Evolutionary conservation across 768 basidiomycete genomes (phyloP), one percentile per base, ranked within the genome.

Genomic region (Nidularia sp.): DNA sequence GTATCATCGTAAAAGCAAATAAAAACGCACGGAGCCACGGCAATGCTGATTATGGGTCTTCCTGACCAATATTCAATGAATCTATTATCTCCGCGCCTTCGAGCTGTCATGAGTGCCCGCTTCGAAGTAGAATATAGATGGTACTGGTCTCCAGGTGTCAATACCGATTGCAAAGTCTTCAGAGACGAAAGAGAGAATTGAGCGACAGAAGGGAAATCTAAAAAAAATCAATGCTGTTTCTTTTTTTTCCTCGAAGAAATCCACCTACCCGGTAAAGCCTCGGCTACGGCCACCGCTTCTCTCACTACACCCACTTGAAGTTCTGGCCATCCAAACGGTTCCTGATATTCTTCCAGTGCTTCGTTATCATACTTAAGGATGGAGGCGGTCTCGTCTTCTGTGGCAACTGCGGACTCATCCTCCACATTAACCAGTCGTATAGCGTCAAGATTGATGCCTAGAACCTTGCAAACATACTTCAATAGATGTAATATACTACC

Each of bases 231-330:
- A 13, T 44, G 12, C 4, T 2, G 36, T 7, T 8, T 8, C 25
- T 22, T n/a, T 10, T 10, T 13, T 44, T 51, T 47, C 13, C 47
- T 52, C 3, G 25, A 13, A 45, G 22, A n/a, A 45, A 25, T 10
- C 39, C 15, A 69, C 78, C 50, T 55, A 92, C 94, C 93, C 52
- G 96, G 93, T 22, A 99, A 71, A 10, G 92, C 84, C 66, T 98
- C 93, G 1, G 93, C 90, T 2, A 98, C 85, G 0, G 89, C 86
- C 18, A 98, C 85, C 0, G 93, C 92, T 65, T 98, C 97, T 35
- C 93, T 81, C 18, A 98, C 77, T n/a, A 95, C 84, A 22, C 93
- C 93, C 13, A 98, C 82, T 71, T 97, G 96, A 39, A 99, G 73
- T 65, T 94, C 92, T 2, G 94, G 88, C 96, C 96, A 98, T 3